Conservation (phyloP, 140 eudicot genomes). For the Bidens hawaiensis region DNA sequence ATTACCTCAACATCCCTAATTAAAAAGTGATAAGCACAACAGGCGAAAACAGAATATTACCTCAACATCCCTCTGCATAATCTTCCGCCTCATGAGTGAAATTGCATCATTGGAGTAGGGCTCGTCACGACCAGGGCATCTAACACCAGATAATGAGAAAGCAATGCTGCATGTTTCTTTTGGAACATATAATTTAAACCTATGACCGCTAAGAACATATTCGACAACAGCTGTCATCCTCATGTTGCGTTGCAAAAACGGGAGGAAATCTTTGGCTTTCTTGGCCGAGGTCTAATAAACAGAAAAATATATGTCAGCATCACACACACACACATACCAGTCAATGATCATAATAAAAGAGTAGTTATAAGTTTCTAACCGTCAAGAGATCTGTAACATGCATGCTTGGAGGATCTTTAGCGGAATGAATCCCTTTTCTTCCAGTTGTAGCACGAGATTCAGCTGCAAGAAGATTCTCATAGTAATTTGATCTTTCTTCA, state of each 20-base stretch:
- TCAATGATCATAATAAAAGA: neutral
- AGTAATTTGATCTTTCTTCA: conserved; percentile 88
- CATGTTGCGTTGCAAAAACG: conserved; percentile 79
- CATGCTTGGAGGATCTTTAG: conserved; percentile 76
- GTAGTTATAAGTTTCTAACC: conserved; percentile 37
- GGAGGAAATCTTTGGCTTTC: conserved; percentile 87
- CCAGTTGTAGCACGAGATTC: conserved; percentile 83
- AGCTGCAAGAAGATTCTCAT: conserved; percentile 90
- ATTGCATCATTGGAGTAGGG: conserved; percentile 90
- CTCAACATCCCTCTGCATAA: conserved; percentile 99
- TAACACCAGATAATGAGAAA: conserved; percentile 84
- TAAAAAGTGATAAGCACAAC: neutral
- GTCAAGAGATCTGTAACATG: conserved; percentile 74
- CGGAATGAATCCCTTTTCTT: conserved; percentile 73
- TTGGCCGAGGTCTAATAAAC: conserved; percentile 57
- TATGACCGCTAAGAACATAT: conserved; percentile 92
- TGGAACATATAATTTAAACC: conserved; percentile 77
- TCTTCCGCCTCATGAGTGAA: conserved; percentile 89
- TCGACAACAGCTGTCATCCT: conserved; percentile 95
- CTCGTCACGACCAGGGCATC: conserved; percentile 97
- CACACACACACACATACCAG: neutral
- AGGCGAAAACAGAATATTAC: conserved; percentile 29
- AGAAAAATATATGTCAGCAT: neutral
- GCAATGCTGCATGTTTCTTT: conserved; percentile 95
- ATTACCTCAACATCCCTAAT: too few species aligned